These are phyloP conservation scores for Oryza glaberrima DNA, from an alignment of 176 grass and related monocot species.

Conservation along the genomic window DNA sequence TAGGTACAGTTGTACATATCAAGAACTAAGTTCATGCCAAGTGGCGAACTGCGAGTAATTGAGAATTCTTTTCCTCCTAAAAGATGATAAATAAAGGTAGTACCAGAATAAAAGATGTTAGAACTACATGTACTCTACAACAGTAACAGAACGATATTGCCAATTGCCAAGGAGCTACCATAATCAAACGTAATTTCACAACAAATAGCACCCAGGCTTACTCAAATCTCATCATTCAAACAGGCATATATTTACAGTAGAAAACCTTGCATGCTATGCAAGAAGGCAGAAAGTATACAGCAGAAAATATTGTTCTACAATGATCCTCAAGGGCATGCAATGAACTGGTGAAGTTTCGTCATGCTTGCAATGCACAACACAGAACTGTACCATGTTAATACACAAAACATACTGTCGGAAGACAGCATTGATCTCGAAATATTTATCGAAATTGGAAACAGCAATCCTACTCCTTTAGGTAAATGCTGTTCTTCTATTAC, in stretches of 20 bases:
- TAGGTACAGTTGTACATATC: background rate
- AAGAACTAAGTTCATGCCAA: conserved; percentile 23
- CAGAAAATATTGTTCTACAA: background rate
- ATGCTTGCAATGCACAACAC: conserved; percentile 1
- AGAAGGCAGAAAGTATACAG: too few species aligned
- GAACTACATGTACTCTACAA: background rate
- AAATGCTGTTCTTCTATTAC: background rate
- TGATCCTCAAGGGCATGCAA: conserved; percentile 6
- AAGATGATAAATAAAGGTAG: background rate
- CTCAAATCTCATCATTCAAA: background rate
- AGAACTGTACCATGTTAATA: background rate
- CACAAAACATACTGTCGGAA: background rate
- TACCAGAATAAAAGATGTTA: background rate
- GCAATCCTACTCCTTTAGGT: conserved; percentile 19
- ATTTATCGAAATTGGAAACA: conserved; percentile 4
- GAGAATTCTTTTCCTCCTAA: background rate
- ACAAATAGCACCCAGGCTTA: background rate
- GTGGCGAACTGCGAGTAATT: background rate
- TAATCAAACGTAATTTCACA: conserved; percentile 8
- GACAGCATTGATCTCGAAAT: background rate
- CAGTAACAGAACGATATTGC: background rate
- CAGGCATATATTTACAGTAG: too few species aligned
- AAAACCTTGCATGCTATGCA: too few species aligned
- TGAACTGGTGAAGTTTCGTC: background rate
- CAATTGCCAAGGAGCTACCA: background rate